A percentile compares a stretch with the other conserved stretches of the same genome.
phyloP scores from a whole-genome alignment of 1,284 basidiomycete species.

The Cystobasidiaceae sp. region DNA sequence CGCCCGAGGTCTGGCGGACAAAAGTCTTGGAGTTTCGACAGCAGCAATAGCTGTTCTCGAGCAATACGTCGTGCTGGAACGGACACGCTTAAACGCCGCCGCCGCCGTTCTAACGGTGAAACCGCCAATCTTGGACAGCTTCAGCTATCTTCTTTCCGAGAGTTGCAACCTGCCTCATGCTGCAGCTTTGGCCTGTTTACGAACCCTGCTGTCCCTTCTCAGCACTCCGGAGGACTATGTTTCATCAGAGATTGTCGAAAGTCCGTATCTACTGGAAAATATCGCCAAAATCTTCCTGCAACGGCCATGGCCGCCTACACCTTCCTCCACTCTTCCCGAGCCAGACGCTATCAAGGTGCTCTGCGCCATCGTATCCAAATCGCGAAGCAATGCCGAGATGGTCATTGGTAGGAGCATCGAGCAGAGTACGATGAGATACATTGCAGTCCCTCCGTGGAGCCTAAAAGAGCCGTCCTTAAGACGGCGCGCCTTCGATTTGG shows the following conservation, averaged over 20 bases:
- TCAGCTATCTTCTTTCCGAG: constrained; percentile 5
- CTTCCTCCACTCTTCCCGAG: not conserved
- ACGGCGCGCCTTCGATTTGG: constrained; percentile 3
- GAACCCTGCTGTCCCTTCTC: not conserved
- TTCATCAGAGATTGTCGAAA: constrained; percentile 13
- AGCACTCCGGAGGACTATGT: constrained; percentile 24
- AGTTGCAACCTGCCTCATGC: not conserved
- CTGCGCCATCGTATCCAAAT: not conserved
- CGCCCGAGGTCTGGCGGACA: constrained; percentile 18
- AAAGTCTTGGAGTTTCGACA: constrained; percentile 4
- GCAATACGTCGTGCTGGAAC: not conserved
- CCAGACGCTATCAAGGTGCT: not conserved
- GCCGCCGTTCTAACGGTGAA: constrained; percentile 16
- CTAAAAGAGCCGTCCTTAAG: not conserved
- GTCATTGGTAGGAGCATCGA: constrained; percentile 18
- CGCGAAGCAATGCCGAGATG: constrained; percentile 13
- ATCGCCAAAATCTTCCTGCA: constrained; percentile 5
- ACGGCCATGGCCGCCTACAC: constrained; percentile 21
- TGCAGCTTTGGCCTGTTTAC: not conserved
- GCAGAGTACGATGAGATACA: constrained; percentile 11
- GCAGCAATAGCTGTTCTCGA: constrained; percentile 3
- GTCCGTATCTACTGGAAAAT: constrained; percentile 20
- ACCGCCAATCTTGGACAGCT: constrained; percentile 7
- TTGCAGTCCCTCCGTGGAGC: constrained; percentile 25
- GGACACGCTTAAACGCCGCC: constrained; percentile 6